A percentile compares a stretch with the other conserved stretches of the same genome.
Evolutionary conservation across 768 basidiomycete species (phyloP).

Genomic region (Psilocybe tampanensis): DNA sequence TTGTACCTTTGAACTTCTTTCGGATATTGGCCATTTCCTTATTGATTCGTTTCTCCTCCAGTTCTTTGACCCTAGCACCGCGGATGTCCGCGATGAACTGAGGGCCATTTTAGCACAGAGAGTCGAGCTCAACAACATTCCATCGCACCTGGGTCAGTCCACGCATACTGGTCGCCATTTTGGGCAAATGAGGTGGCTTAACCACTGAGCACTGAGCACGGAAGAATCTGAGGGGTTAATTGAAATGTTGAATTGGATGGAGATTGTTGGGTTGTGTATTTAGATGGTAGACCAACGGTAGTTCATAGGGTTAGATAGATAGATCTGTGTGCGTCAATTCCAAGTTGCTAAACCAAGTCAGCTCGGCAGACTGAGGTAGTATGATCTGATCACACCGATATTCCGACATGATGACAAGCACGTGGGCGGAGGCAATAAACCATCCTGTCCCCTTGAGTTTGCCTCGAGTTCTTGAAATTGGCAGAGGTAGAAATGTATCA

Average conservation of each 20-base stretch:
- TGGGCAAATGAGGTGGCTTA: conserved; percentile 10
- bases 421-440: not conserved
- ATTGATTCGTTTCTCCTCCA: conserved; percentile 99
- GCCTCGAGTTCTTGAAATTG: too few species aligned
- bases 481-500: not conserved
- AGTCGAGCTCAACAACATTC: not conserved
- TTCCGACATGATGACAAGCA: not conserved
- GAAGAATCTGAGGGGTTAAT: too few species aligned
- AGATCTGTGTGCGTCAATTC: not conserved
- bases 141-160: conserved; percentile 86
- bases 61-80: conserved; percentile 92
- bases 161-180: conserved; percentile 90
- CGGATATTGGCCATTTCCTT: conserved; percentile 99
- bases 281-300: not conserved
- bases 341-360: not conserved
- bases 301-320: not conserved
- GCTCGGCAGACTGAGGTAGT: not conserved
- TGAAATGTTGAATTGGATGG: not conserved
- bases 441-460: not conserved
- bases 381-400: not conserved
- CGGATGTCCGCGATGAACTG: conserved; percentile 99
- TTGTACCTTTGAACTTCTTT: conserved; percentile 94
- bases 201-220: not conserved
- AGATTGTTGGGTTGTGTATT: not conserved
- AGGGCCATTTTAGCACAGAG: conserved; percentile 13